phyloP scores from a whole-genome alignment of 177 flowering plant genomes.

The Vitis hybrid region DNA sequence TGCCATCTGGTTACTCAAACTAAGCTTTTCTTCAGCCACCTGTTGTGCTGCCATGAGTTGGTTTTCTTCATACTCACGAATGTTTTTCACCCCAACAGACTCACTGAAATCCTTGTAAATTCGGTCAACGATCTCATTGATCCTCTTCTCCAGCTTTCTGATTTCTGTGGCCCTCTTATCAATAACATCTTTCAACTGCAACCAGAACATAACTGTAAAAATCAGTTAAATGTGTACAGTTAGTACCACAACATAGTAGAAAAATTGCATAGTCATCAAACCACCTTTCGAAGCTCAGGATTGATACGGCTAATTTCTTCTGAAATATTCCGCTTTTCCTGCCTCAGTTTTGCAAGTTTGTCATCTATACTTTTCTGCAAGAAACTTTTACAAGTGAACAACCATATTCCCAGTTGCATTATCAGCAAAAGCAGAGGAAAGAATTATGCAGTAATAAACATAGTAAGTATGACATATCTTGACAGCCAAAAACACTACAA shows the following conservation, averaged over 20 bases:
- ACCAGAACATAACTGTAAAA: slow-evolving; percentile 2
- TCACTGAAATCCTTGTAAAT: slow-evolving; percentile 80
- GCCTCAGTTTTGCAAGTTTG: slow-evolving; percentile 62
- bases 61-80: slow-evolving; percentile 98
- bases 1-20: slow-evolving; percentile 74
- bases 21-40: slow-evolving; percentile 74
- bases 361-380: slow-evolving; percentile 78
- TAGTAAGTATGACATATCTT: too few relatives aligned
- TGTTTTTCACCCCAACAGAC: slow-evolving; percentile 92
- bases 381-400: background rate
- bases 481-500: background rate
- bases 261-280: background rate
- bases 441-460: background rate
- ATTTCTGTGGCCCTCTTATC: slow-evolving; percentile 52
- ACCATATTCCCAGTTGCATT: background rate
- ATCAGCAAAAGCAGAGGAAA: background rate
- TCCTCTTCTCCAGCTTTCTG: slow-evolving; percentile 65
- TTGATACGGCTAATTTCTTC: slow-evolving; percentile 53
- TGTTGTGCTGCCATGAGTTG: slow-evolving; percentile 80
- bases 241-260: background rate
- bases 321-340: slow-evolving; percentile 63
- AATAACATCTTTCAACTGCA: slow-evolving; percentile 56
- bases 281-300: slow-evolving; percentile 80
- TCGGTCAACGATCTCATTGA: slow-evolving; percentile 86
- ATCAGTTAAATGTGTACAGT: background rate